Conservation (phyloP, 305 asterid genomes). For the Fraxinus platypoda region DNA sequence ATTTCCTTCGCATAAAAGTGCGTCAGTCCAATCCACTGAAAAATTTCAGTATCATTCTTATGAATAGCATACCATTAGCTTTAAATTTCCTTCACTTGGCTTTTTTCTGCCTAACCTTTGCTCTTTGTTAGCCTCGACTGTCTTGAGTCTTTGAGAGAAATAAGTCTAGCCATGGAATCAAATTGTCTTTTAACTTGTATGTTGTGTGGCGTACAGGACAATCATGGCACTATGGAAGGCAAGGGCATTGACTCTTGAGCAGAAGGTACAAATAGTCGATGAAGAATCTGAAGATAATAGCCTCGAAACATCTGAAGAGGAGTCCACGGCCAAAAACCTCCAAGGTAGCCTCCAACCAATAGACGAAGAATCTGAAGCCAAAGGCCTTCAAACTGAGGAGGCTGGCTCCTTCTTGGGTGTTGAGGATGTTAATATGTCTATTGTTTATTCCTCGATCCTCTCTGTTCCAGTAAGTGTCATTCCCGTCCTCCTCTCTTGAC, state of each 20-base stretch:
- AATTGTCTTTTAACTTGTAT: not conserved
- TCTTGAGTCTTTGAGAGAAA: not conserved
- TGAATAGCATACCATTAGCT: not conserved
- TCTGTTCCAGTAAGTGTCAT: constrained; percentile 74
- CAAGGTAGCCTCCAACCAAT: constrained; percentile 37
- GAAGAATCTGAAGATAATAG: constrained; percentile 66
- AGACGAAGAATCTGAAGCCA: constrained; percentile 71
- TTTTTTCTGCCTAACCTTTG: not conserved
- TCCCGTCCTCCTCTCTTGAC: not conserved
- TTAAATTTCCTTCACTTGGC: not conserved
- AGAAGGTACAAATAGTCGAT: constrained; percentile 80
- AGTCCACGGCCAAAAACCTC: constrained; percentile 43
- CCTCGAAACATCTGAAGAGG: constrained; percentile 67
- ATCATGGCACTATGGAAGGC: constrained; percentile 96
- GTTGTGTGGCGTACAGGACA: constrained; percentile 49
- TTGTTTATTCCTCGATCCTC: constrained; percentile 66
- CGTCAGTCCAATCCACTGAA: not conserved
- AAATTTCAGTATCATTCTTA: not conserved
- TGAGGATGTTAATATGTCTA: constrained; percentile 75
- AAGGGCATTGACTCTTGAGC: constrained; percentile 88
- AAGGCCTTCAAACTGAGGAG: constrained; percentile 61
- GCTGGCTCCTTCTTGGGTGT: constrained; percentile 61
- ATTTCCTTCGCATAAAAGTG: not conserved
- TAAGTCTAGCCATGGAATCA: not conserved
- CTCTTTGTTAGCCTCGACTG: not conserved